Conservation (phyloP, 257 asterid genomes). For the Plantago major region DNA sequence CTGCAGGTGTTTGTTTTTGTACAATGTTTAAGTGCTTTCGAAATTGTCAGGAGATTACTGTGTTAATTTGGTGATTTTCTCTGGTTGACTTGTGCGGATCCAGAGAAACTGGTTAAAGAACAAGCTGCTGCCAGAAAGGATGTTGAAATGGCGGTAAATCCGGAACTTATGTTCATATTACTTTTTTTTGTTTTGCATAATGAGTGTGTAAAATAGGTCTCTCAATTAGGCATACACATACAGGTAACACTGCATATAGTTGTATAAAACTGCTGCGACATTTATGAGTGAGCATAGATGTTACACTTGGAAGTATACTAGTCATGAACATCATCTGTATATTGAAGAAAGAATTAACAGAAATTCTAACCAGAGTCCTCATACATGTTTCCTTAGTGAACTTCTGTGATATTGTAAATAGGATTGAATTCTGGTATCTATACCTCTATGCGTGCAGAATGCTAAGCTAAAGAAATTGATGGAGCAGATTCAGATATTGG, state of each 20-base stretch:
- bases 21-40: not conserved
- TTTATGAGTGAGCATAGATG: conserved; percentile 7
- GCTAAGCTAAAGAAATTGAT: conserved; percentile 76
- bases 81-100: conserved; percentile 5
- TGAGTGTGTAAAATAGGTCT: not conserved
- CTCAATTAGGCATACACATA: not conserved
- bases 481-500: conserved; percentile 59
- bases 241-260: not conserved
- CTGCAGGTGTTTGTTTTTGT: conserved; percentile 66
- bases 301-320: not conserved
- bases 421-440: conserved; percentile 22
- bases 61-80: conserved; percentile 12
- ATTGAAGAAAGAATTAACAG: no score
- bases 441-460: conserved; percentile 46
- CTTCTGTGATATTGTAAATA: conserved; percentile 8
- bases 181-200: not conserved
- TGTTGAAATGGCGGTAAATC: conserved; percentile 80
- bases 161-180: conserved; percentile 12
- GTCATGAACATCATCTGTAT: not conserved
- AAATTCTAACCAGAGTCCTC: conserved; percentile 12
- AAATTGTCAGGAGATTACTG: not conserved
- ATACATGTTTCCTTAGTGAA: not conserved
- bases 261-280: conserved; percentile 13
- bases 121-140: conserved; percentile 90
- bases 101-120: conserved; percentile 91